Conservation (phyloP, 2,329 filamentous ascomycete genomes). For the Bisporella sp. region DNA sequence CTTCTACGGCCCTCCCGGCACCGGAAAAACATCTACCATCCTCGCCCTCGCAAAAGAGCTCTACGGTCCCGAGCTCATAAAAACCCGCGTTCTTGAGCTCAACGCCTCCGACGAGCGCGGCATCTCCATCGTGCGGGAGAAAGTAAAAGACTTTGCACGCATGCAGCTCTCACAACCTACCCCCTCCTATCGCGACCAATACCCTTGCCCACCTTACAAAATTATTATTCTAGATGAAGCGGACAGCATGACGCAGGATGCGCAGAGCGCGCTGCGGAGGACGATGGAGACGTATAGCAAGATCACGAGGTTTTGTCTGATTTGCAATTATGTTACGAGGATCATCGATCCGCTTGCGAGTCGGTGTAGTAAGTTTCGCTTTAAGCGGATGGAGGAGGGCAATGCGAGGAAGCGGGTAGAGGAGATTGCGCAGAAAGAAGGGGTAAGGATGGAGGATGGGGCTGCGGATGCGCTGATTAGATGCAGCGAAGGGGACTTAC, state of each 20-base stretch:
- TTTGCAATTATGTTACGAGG: conserved; percentile 97
- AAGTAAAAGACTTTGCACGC: conserved; percentile 96
- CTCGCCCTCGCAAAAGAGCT: conserved; percentile 95
- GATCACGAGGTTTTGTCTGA: conserved; percentile 93
- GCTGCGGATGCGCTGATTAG: conserved; percentile 78
- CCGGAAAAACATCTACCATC: conserved; percentile 96
- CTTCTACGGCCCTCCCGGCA: conserved; percentile 96
- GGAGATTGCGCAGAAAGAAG: conserved; percentile 76
- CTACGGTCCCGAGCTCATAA: conserved; percentile 90
- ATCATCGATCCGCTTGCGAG: conserved; percentile 96
- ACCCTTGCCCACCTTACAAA: conserved; percentile 96
- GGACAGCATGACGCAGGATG: conserved; percentile 98
- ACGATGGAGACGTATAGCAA: conserved; percentile 98
- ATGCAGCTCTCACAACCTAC: conserved; percentile 83
- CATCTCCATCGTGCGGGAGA: conserved; percentile 93
- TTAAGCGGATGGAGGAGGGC: conserved; percentile 87
- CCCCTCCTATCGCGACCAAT: conserved; percentile 58
- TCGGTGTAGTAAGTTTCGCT: conserved; percentile 93
- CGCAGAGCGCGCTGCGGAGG: conserved; percentile 81
- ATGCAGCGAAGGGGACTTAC: conserved; percentile 87
- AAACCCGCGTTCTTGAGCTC: conserved; percentile 91
- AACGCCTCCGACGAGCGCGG: conserved; percentile 99
- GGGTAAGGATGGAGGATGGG: conserved; percentile 67
- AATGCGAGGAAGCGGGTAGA: conserved; percentile 75
- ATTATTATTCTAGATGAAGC: conserved; percentile 98